These are phyloP conservation scores for Capsaspora owczarzaki DNA, from an alignment of 78 protist genomes.

Conservation along the genomic window DNA sequence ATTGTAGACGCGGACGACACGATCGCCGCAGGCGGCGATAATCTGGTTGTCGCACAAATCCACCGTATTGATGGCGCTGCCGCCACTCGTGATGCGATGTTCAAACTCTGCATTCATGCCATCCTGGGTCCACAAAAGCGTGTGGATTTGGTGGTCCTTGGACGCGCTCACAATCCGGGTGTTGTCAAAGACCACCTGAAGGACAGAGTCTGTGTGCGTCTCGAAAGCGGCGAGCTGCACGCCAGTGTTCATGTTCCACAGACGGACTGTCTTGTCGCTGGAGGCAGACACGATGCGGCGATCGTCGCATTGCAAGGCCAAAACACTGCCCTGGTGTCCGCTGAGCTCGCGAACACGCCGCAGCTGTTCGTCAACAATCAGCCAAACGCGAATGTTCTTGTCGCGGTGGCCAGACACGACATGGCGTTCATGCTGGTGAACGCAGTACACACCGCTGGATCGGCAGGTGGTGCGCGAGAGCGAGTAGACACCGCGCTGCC, in stretches of 20 bases:
- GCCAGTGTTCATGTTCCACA: too few species aligned
- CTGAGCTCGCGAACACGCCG: too few species aligned
- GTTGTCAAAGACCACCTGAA: too few species aligned
- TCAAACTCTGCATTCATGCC: too few species aligned
- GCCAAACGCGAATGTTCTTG: slow-evolving; percentile 6
- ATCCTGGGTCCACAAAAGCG: too few species aligned
- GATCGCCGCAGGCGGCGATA: slow-evolving; percentile 26
- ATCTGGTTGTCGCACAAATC: slow-evolving; percentile 5
- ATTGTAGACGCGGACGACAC: slow-evolving; percentile 14
- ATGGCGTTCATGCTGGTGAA: too few species aligned
- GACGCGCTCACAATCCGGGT: too few species aligned
- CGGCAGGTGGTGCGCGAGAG: not conserved
- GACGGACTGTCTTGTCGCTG: slow-evolving; percentile 13
- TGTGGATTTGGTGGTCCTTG: too few species aligned
- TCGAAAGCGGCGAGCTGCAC: too few species aligned
- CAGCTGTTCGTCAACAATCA: not conserved
- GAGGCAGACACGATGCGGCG: not conserved
- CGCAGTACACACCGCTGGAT: slow-evolving; percentile 9
- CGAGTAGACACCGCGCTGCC: not conserved
- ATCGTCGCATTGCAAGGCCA: slow-evolving; percentile 21
- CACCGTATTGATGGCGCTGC: slow-evolving; percentile 21
- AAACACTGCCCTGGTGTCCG: slow-evolving; percentile 2
- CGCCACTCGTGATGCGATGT: too few species aligned
- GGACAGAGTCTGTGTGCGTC: too few species aligned
- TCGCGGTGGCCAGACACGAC: slow-evolving; percentile 20